Evolutionary conservation across 768 basidiomycete species (phyloP).

Genomic region (Cyclocybe aegerita): DNA sequence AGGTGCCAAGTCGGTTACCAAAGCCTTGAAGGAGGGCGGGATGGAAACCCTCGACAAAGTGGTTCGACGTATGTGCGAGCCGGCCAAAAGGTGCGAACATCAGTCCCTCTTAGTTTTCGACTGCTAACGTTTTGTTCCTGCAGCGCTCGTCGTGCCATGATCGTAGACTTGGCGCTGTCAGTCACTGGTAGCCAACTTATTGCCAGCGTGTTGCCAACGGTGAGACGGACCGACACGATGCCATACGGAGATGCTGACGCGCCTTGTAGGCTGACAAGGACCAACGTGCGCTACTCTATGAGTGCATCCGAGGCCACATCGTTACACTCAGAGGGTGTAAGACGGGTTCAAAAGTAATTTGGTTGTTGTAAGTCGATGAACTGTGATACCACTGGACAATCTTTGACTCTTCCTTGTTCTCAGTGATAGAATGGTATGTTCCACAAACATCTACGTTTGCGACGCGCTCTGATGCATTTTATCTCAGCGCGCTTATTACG

Average conservation of each 20-base stretch:
- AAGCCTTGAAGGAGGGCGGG: constrained; percentile 84
- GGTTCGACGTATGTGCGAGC: constrained; percentile 82
- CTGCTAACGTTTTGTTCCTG: constrained; percentile 4
- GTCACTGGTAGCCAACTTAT: constrained; percentile 85
- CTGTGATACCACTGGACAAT: neutral
- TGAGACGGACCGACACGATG: constrained; percentile 28
- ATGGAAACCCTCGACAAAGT: constrained; percentile 73
- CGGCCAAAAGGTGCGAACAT: constrained; percentile 66
- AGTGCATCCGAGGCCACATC: constrained; percentile 85
- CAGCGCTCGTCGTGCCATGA: constrained; percentile 71
- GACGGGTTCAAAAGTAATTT: constrained; percentile 89
- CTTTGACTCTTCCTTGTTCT: neutral
- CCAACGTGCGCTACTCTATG: constrained; percentile 77
- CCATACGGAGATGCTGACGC: constrained; percentile 4
- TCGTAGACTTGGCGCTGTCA: constrained; percentile 83
- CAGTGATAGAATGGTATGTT: constrained; percentile 42
- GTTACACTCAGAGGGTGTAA: constrained; percentile 90
- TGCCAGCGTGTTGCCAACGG: constrained; percentile 76
- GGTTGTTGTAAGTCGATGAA: constrained; percentile 64
- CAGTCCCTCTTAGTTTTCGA: neutral
- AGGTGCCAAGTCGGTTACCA: constrained; percentile 84
- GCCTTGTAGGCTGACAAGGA: constrained; percentile 74
- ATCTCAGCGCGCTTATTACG: constrained; percentile 43
- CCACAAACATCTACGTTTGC: neutral
- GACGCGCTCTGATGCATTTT: constrained; percentile 5